Percentiles rank a stretch among this genome's conserved stretches.
These are phyloP conservation scores for Candida insectalens DNA, from an alignment of 805 yeast genomes.

Conservation along the genomic window DNA sequence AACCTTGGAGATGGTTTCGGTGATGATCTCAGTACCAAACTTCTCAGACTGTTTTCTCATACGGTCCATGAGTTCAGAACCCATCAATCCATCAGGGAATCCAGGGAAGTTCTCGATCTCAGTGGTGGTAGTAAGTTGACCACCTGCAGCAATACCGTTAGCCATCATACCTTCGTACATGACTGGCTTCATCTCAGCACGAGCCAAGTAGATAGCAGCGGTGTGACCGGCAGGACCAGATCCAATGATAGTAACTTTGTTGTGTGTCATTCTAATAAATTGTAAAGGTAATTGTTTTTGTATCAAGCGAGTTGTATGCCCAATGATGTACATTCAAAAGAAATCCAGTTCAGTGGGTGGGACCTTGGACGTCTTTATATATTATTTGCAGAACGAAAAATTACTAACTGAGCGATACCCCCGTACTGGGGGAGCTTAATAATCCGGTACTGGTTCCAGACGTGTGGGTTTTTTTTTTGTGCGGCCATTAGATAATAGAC, in stretches of 20 bases:
- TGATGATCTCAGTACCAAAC: constrained; percentile 90
- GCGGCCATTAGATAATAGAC: too few relatives aligned
- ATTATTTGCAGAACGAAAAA: too few relatives aligned
- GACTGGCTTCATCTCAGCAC: constrained; percentile 93
- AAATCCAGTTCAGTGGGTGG: too few relatives aligned
- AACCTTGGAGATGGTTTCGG: constrained; percentile 90
- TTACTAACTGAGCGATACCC: too few relatives aligned
- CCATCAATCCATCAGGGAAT: constrained; percentile 87
- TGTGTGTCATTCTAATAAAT: constrained; percentile 54
- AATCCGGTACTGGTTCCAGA: too few relatives aligned
- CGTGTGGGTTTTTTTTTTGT: too few relatives aligned
- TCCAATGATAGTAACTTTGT: constrained; percentile 81
- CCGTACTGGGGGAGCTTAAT: too few relatives aligned
- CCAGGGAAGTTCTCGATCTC: constrained; percentile 99
- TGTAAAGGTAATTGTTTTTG: constrained; percentile 4
- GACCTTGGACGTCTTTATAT: too few relatives aligned
- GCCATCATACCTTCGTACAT: constrained; percentile 95
- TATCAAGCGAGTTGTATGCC: background rate
- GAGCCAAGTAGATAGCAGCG: constrained; percentile 92
- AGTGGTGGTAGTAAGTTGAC: constrained; percentile 97
- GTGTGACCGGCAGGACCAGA: constrained; percentile 99
- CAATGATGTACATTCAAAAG: background rate
- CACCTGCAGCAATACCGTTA: constrained; percentile 98
- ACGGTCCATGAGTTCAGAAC: constrained; percentile 81
- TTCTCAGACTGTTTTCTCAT: constrained; percentile 83